These are phyloP conservation scores for Funneliformis caledonium DNA, from an alignment of 371 early-diverging fungal genomes.

Conservation along the genomic window DNA sequence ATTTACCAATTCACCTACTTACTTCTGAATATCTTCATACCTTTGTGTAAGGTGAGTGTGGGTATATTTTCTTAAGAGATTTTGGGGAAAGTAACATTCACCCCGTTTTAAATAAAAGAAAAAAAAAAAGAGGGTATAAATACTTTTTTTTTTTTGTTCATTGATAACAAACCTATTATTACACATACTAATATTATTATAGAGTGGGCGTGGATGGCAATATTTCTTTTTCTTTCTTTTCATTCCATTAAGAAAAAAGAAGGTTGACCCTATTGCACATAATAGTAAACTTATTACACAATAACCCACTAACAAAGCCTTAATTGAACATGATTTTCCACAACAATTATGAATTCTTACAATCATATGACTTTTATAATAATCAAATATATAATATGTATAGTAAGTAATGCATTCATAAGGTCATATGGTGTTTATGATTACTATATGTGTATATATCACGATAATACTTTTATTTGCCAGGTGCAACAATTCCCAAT, in stretches of 20 bases:
- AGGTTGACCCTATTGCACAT: not conserved
- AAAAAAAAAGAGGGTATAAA: too few species aligned
- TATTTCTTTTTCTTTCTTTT: not conserved
- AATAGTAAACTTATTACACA: constrained; percentile 17
- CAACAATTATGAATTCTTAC: constrained; percentile 14
- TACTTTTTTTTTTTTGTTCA: not conserved
- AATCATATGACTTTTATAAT: constrained; percentile 11
- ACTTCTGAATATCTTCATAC: not conserved
- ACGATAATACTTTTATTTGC: constrained; percentile 10
- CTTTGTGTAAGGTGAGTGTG: not conserved
- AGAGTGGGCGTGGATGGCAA: not conserved
- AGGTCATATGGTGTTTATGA: constrained; percentile 20
- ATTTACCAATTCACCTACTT: too few species aligned
- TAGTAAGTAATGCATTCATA: constrained; percentile 17
- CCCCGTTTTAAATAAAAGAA: not conserved
- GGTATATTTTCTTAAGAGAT: not conserved
- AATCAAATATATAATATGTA: not conserved
- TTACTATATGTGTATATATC: constrained; percentile 22
- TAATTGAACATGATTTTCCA: constrained; percentile 20
- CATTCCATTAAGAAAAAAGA: not conserved
- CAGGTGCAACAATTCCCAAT: not conserved
- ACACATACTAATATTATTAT: not conserved
- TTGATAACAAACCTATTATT: not conserved
- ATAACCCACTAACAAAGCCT: constrained; percentile 18
- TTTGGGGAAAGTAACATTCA: not conserved